These are phyloP conservation scores for Thelonectria blattea DNA, from an alignment of 2,329 filamentous ascomycete genomes.

Conservation along the genomic window DNA sequence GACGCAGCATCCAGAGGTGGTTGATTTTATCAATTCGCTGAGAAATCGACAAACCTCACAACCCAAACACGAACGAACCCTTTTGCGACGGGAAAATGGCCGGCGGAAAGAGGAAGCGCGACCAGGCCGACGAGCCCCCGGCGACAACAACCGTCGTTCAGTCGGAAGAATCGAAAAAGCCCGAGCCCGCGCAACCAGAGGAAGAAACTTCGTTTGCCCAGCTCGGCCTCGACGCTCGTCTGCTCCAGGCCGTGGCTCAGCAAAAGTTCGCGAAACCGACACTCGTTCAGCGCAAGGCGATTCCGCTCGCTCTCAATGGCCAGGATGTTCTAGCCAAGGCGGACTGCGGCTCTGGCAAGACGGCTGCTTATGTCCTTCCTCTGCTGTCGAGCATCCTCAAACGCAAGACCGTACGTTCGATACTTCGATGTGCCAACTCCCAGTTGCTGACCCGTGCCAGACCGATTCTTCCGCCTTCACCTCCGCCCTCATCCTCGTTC, in stretches of 20 bases:
- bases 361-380: slow-evolving; percentile 91
- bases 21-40: slow-evolving; percentile 26
- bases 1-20: slow-evolving; percentile 29
- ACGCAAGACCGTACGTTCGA: slow-evolving; percentile 66
- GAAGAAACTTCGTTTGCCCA: slow-evolving; percentile 69
- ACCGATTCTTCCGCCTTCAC: slow-evolving; percentile 61
- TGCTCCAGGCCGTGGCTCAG: slow-evolving; percentile 84
- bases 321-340: slow-evolving; percentile 91
- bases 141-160: slow-evolving; percentile 38
- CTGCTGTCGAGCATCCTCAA: slow-evolving; percentile 85
- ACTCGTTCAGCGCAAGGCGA: slow-evolving; percentile 84
- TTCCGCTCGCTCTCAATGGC: slow-evolving; percentile 85
- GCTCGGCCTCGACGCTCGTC: slow-evolving; percentile 80
- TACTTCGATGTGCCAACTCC: background rate
- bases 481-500: slow-evolving; percentile 86
- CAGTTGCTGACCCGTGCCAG: slow-evolving; percentile 40
- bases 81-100: slow-evolving; percentile 27
- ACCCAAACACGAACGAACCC: slow-evolving; percentile 4
- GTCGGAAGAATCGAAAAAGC: slow-evolving; percentile 35
- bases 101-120: slow-evolving; percentile 62
- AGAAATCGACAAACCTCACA: slow-evolving; percentile 32
- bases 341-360: slow-evolving; percentile 96
- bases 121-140: slow-evolving; percentile 59
- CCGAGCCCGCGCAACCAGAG: slow-evolving; percentile 26
- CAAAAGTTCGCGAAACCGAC: slow-evolving; percentile 87